These are phyloP conservation scores for Chalaropsis thielavioides DNA, from an alignment of 2,329 filamentous ascomycete genomes.

Conservation along the genomic window DNA sequence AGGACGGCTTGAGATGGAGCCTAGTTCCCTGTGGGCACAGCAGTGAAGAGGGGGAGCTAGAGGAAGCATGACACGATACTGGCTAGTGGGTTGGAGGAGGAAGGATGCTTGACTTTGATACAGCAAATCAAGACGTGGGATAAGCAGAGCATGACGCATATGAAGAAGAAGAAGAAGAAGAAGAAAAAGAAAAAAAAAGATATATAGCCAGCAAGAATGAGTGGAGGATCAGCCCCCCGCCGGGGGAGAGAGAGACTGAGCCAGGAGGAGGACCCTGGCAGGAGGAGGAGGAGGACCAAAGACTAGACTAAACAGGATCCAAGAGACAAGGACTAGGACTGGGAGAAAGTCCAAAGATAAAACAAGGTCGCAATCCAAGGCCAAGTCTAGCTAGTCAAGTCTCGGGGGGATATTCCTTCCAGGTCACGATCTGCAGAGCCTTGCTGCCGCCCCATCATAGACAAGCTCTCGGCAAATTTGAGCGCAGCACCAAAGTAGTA, in stretches of 20 bases:
- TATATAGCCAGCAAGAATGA: too few species aligned
- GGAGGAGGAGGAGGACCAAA: not conserved
- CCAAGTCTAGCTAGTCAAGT: not conserved
- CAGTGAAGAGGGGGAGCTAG: not conserved
- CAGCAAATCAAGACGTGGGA: not conserved
- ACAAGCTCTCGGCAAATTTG: not conserved
- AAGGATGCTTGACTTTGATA: not conserved
- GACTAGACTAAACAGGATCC: not conserved
- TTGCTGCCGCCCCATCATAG: not conserved
- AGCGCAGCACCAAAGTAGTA: not conserved
- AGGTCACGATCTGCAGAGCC: constrained; percentile 1
- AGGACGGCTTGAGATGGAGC: not conserved
- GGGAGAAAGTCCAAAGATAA: not conserved
- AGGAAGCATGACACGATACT: not conserved
- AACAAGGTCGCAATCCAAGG: not conserved
- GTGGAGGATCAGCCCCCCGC: too few species aligned
- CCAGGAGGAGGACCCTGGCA: not conserved
- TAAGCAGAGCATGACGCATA: not conserved
- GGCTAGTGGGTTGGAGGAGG: not conserved
- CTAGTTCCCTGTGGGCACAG: not conserved
- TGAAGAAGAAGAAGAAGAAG: not conserved
- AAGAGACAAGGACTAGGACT: not conserved
- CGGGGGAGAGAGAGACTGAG: not conserved
- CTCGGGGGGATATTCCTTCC: constrained; percentile 1
- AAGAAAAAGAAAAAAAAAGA: not conserved